A percentile compares a stretch with the other conserved stretches of the same genome.
phyloP scores from a whole-genome alignment of 1,284 basidiomycete genomes.

The Sporisorium sorghi region DNA sequence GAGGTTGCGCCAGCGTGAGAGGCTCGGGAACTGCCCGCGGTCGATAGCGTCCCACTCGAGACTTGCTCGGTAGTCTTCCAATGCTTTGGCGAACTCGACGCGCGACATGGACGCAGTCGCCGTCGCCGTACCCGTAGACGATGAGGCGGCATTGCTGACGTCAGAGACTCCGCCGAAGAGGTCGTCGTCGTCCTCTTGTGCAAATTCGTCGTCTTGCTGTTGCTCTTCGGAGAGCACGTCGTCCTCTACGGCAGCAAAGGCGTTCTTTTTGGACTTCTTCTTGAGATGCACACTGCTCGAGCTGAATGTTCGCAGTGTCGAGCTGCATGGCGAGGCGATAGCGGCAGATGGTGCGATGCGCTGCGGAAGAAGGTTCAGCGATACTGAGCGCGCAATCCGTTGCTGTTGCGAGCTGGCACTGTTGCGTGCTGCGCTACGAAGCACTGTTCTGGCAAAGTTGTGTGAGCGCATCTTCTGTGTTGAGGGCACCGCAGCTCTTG shows the following conservation, averaged over 20 bases:
- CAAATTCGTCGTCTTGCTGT: constrained; percentile 13
- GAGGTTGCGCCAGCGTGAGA: constrained; percentile 19
- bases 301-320: constrained; percentile 16
- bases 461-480: constrained; percentile 35
- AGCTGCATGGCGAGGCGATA: neutral
- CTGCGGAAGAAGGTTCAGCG: neutral
- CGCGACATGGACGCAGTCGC: constrained; percentile 11
- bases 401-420: neutral
- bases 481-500: neutral
- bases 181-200: constrained; percentile 32
- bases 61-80: constrained; percentile 11
- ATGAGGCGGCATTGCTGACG: neutral
- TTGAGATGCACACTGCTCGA: constrained; percentile 17
- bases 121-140: constrained; percentile 3
- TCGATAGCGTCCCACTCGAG: constrained; percentile 34
- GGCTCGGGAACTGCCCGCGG: constrained; percentile 15
- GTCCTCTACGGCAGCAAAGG: constrained; percentile 26
- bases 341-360: neutral
- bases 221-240: constrained; percentile 6
- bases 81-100: constrained; percentile 19
- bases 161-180: constrained; percentile 31
- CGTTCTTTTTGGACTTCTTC: constrained; percentile 42
- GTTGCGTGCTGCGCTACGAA: constrained; percentile 21
- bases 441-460: constrained; percentile 26
- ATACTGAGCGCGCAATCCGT: neutral